Percentiles rank a stretch among this genome's conserved stretches.
Conservation (phyloP, 2,329 filamentous ascomycete genomes). For the Coleophoma cylindrospora region DNA sequence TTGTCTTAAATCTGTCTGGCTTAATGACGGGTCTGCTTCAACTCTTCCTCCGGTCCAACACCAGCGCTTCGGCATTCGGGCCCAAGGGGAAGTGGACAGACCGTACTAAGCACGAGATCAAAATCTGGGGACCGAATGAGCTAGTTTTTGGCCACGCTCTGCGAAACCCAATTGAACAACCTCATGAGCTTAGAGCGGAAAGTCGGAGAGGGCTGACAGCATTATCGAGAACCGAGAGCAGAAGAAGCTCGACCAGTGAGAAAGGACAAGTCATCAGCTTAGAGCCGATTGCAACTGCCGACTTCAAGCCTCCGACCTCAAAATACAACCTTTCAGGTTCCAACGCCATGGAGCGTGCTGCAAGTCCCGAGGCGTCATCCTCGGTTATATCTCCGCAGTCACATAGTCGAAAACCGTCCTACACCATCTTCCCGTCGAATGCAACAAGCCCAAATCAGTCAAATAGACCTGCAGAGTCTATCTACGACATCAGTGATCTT, state of each 20-base stretch:
- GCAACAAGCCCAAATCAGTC: constrained; percentile 7
- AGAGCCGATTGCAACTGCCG: constrained; percentile 11
- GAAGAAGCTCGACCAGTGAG: constrained; percentile 17
- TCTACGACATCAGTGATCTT: constrained; percentile 24
- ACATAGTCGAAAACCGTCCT: constrained; percentile 16
- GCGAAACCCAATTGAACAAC: not conserved
- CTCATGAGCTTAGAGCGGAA: not conserved
- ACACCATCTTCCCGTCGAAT: constrained; percentile 22
- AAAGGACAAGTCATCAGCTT: constrained; percentile 17
- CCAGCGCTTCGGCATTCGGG: constrained; percentile 49
- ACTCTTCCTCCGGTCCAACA: constrained; percentile 61
- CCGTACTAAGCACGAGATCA: constrained; percentile 42
- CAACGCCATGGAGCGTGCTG: not conserved
- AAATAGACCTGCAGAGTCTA: constrained; percentile 14
- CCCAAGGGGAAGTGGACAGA: constrained; percentile 38
- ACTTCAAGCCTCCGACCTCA: constrained; percentile 7
- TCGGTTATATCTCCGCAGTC: not conserved
- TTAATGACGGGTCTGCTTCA: constrained; percentile 61
- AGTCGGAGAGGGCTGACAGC: not conserved
- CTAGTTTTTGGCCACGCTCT: constrained; percentile 15
- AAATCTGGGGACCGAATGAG: constrained; percentile 38
- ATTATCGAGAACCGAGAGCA: constrained; percentile 11
- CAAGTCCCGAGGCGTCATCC: not conserved
- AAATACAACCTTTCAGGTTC: constrained; percentile 2
- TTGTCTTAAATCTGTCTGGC: constrained; percentile 62